Conservation (phyloP, 2,329 filamentous ascomycete genomes). For the Ceratocystis alfenasii region DNA sequence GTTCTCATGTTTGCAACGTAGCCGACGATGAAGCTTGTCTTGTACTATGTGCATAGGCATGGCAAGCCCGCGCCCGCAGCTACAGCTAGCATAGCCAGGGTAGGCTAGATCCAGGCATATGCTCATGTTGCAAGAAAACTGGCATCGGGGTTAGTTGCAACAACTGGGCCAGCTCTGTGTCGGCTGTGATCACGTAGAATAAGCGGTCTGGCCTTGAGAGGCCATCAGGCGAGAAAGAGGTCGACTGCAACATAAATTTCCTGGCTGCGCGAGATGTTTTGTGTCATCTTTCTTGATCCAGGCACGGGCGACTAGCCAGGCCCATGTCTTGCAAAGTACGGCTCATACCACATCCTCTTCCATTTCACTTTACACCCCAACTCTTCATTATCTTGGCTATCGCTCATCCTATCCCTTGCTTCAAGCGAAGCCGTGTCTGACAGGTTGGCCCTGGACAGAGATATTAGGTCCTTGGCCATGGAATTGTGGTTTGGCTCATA, state of each 20-base stretch:
- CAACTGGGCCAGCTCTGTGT: too few species aligned
- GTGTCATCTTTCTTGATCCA: not conserved
- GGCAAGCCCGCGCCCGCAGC: too few species aligned
- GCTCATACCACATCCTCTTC: too few species aligned
- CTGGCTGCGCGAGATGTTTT: not conserved
- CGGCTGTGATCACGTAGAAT: too few species aligned
- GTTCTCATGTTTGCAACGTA: not conserved
- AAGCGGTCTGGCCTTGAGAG: too few species aligned
- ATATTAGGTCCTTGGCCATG: not conserved
- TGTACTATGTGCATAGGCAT: not conserved
- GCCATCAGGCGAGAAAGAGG: not conserved
- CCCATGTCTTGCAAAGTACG: not conserved
- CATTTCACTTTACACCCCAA: constrained; percentile 7
- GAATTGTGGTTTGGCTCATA: not conserved
- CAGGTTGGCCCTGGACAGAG: not conserved
- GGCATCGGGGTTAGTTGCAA: too few species aligned
- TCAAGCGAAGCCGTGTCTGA: not conserved
- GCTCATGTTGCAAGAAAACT: too few species aligned
- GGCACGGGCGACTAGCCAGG: not conserved
- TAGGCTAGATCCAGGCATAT: too few species aligned
- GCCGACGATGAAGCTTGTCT: not conserved
- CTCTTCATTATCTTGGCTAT: not conserved
- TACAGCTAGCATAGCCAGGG: too few species aligned
- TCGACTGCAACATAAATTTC: not conserved
- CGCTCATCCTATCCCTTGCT: not conserved